Base-by-base conservation (phyloP, 345 rosid genomes). In the Populus nigra region DNA sequence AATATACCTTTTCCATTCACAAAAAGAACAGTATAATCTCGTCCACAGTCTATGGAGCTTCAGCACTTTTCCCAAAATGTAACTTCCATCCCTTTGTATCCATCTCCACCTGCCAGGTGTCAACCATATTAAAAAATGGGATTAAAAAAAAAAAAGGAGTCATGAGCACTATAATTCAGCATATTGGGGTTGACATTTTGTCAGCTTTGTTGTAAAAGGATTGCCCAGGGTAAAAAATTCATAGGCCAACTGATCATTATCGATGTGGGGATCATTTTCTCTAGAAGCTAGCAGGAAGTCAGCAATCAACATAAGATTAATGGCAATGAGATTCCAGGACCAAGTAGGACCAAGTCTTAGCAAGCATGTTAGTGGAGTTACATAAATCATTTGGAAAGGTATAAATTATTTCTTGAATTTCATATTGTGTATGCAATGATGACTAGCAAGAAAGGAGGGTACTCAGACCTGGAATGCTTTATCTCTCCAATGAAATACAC, bases 401-500 rank as follows among this genome's bases (percentile, higher is more conserved):
- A 53, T 5, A 50, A 50, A 50, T 57, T 55, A 11, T 22, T 20
- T 55, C 25, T 57, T 57, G 5, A 57, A 57, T 23, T 57, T 53
- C 63, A 57, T 57, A n/a, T 53, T 20, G 4, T 53, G 7, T n/a
- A 57, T 22, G 63, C 10, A 57, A 57, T 57, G 63, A 22, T 8
- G 12, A 57, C 13, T n/a, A 8, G 61, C 61, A 22, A 55, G 15
- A 57, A 57, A 57, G 63, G 10, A 57, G 27, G 27, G 29, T 53
- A 8, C n/a, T 53, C 59, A 39, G 76, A 88, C 94, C 92, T 85
- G 89, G 80, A 81, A 82, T 66, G 79, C 86, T 78, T 89, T 88
- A 71, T 88, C 87, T 73, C 91, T 88, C 94, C 94, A 91, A 38
- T 89, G 91, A 66, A 91, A 87, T 63, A 75, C 74, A 49, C 92